These are phyloP conservation scores for Andalucia godoyi DNA, from an alignment of 78 protist genomes.

Conservation along the genomic window DNA sequence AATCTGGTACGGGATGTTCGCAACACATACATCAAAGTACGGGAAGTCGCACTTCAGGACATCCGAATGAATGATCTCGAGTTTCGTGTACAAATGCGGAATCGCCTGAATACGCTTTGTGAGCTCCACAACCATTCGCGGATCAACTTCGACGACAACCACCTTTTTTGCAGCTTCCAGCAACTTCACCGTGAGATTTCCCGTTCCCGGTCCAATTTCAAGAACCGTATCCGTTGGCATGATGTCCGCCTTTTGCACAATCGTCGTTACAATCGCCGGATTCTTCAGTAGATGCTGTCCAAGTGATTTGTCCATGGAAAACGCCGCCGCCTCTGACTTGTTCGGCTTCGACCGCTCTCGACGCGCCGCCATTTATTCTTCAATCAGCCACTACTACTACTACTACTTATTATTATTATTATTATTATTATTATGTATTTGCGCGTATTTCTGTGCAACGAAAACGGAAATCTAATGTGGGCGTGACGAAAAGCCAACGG, in stretches of 20 bases:
- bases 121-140: conserved; percentile 96
- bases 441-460: too few species aligned
- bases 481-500: too few species aligned
- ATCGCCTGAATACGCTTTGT: conserved; percentile 86
- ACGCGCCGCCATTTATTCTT: too few species aligned
- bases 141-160: conserved; percentile 94
- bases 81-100: conserved; percentile 12
- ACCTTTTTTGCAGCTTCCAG: conserved; percentile 79
- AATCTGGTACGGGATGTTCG: conserved; percentile 94
- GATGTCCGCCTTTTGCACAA: conserved; percentile 76
- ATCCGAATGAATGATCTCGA: conserved; percentile 78
- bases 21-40: conserved; percentile 91
- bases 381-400: too few species aligned
- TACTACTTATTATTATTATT: too few species aligned
- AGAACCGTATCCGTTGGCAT: conserved; percentile 85
- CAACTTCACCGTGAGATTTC: conserved; percentile 89
- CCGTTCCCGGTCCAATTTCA: conserved; percentile 99
- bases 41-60: conserved; percentile 81
- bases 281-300: too few species aligned
- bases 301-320: too few species aligned
- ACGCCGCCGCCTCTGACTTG: too few species aligned
- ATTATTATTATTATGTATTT: too few species aligned
- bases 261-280: too few species aligned
- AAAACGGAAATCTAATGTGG: too few species aligned
- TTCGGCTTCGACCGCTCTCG: too few species aligned